Evolutionary conservation across 1,284 basidiomycete species (phyloP).

Genomic region (Jaminaea rosea): DNA sequence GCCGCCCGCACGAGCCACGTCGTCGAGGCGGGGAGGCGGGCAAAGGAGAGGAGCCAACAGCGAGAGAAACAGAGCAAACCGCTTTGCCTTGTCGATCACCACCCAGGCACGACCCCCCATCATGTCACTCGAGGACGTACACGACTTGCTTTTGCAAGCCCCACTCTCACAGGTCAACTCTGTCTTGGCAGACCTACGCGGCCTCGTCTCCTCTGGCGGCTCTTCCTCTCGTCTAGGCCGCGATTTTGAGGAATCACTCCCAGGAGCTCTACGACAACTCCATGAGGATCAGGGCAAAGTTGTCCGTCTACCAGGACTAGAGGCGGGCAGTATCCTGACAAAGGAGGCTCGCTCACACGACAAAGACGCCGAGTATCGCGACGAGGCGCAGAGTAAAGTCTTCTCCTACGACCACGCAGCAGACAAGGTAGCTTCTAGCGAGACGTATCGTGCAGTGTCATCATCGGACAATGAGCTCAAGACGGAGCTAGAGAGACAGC

Average conservation of each 20-base stretch:
- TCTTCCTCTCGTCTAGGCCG: neutral
- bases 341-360: neutral
- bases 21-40: no score
- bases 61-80: no score
- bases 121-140: neutral
- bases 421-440: neutral
- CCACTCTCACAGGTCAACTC: conserved; percentile 1
- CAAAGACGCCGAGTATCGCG: neutral
- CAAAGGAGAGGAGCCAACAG: no score
- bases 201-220: neutral
- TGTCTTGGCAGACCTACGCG: neutral
- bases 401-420: neutral
- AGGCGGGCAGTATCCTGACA: neutral
- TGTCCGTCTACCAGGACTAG: neutral
- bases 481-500: conserved; percentile 18
- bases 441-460: neutral
- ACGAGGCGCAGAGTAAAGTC: neutral
- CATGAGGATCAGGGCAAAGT: neutral
- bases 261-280: neutral
- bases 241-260: neutral
- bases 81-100: no score
- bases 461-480: conserved; percentile 7
- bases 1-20: no score
- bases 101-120: neutral
- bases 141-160: neutral